phyloP scores from a whole-genome alignment of 2,329 filamentous ascomycete genomes.

The Fusarium nanum region DNA sequence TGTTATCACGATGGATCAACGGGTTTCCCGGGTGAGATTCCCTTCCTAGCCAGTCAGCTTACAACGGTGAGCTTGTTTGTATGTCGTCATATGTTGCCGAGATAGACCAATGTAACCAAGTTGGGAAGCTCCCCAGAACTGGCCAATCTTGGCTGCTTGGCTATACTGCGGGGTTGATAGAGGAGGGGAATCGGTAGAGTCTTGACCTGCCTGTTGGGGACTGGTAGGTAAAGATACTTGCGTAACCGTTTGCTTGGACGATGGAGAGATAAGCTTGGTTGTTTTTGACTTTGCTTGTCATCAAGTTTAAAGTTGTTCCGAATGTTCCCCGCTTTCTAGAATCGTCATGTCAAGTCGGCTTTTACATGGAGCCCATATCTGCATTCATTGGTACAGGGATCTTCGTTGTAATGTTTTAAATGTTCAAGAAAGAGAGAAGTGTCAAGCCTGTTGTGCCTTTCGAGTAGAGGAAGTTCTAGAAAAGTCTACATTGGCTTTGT shows the following conservation, averaged over 20 bases:
- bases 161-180: slow-evolving; percentile 21
- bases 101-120: slow-evolving; percentile 20
- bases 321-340: neutral
- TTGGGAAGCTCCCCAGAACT: slow-evolving; percentile 27
- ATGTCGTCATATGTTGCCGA: slow-evolving; percentile 39
- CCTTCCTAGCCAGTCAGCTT: slow-evolving; percentile 34
- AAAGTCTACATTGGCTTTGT: neutral
- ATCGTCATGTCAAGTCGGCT: neutral
- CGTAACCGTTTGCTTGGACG: slow-evolving; percentile 11
- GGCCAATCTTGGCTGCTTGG: slow-evolving; percentile 29
- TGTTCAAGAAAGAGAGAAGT: no score
- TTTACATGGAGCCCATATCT: neutral
- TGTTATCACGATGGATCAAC: slow-evolving; percentile 14
- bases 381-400: neutral
- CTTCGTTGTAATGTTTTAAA: neutral
- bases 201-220: slow-evolving; percentile 33
- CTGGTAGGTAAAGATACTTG: slow-evolving; percentile 26
- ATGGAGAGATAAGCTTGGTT: slow-evolving; percentile 7
- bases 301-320: slow-evolving; percentile 16
- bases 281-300: neutral
- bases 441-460: neutral
- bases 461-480: neutral
- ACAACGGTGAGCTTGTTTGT: slow-evolving; percentile 22
- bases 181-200: slow-evolving; percentile 4
- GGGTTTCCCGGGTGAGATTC: slow-evolving; percentile 11